Conservation (phyloP, 2,329 filamentous ascomycete genomes). For the Phyllosticta citribraziliensis region DNA sequence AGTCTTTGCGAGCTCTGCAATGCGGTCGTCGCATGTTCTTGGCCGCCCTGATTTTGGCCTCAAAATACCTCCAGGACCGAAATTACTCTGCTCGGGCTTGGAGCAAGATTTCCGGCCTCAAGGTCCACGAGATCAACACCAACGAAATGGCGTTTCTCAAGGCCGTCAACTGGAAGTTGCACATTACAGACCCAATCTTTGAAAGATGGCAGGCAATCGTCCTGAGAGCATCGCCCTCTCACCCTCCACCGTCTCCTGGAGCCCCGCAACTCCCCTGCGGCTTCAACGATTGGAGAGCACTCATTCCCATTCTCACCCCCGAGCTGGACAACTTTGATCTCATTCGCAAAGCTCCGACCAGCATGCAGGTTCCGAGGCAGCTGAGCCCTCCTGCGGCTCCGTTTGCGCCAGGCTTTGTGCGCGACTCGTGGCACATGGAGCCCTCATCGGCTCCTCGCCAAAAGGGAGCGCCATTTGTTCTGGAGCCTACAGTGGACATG, state of each 20-base stretch:
- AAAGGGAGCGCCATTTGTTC: conserved; percentile 35
- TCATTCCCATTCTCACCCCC: conserved; percentile 48
- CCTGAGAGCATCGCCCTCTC: conserved; percentile 40
- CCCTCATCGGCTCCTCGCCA: conserved; percentile 33
- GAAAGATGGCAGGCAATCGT: conserved; percentile 92
- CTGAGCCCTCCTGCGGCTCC: conserved; percentile 17
- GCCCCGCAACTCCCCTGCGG: conserved; percentile 17
- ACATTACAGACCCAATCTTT: conserved; percentile 82
- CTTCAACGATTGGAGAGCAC: conserved; percentile 34
- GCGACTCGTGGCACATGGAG: conserved; percentile 21
- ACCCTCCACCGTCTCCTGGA: conserved; percentile 32
- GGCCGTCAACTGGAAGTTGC: conserved; percentile 87
- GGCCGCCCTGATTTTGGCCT: conserved; percentile 85
- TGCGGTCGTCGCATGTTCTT: conserved; percentile 97
- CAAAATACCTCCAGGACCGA: conserved; percentile 94
- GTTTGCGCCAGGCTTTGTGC: conserved; percentile 18
- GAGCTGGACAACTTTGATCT: conserved; percentile 43
- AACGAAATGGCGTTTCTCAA: conserved; percentile 89
- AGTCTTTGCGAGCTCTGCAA: conserved; percentile 70
- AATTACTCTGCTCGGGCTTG: conserved; percentile 96
- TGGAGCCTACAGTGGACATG: conserved; percentile 43
- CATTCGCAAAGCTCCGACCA: conserved; percentile 8
- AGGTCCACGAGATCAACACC: conserved; percentile 86
- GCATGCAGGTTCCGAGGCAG: conserved; percentile 11
- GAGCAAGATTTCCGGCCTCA: conserved; percentile 98